These are phyloP conservation scores for Lipomyces yarrowii DNA, from an alignment of 1,139 yeast species.

Conservation along the genomic window DNA sequence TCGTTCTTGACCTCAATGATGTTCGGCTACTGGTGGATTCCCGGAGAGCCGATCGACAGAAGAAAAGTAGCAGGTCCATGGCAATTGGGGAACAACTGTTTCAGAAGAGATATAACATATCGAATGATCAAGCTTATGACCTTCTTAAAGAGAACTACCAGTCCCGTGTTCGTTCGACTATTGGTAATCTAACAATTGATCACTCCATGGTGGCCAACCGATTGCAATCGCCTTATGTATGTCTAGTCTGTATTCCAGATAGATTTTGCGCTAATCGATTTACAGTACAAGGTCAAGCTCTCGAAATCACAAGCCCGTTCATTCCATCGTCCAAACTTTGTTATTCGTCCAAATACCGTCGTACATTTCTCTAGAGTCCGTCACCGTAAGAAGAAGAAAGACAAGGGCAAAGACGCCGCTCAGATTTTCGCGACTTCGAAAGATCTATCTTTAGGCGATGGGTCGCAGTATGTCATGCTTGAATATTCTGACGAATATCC, in stretches of 20 bases:
- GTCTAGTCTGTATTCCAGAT: neutral
- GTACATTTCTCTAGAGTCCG: constrained; percentile 77
- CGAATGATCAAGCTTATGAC: constrained; percentile 88
- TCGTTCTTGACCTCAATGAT: constrained; percentile 83
- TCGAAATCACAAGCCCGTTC: constrained; percentile 70
- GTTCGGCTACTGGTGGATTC: constrained; percentile 44
- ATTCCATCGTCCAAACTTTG: constrained; percentile 79
- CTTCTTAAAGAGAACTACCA: constrained; percentile 82
- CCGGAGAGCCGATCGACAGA: constrained; percentile 38
- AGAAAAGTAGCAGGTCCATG: constrained; percentile 8
- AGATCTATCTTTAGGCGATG: constrained; percentile 83
- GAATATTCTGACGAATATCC: constrained; percentile 95
- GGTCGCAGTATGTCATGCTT: constrained; percentile 72
- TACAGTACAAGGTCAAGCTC: constrained; percentile 69
- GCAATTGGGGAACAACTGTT: constrained; percentile 28
- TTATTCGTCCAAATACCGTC: constrained; percentile 74
- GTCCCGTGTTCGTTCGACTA: constrained; percentile 88
- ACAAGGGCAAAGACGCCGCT: constrained; percentile 76
- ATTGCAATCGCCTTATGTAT: constrained; percentile 76
- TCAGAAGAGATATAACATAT: constrained; percentile 66
- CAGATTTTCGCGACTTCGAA: constrained; percentile 71
- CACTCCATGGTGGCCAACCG: constrained; percentile 88
- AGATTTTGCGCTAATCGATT: neutral
- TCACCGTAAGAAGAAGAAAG: constrained; percentile 84
- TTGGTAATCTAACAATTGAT: constrained; percentile 88